Percentiles rank a stretch among this genome's conserved stretches.
Conservation (phyloP, 441 rosid species). For the Rhodomyrtus psidioides region DNA sequence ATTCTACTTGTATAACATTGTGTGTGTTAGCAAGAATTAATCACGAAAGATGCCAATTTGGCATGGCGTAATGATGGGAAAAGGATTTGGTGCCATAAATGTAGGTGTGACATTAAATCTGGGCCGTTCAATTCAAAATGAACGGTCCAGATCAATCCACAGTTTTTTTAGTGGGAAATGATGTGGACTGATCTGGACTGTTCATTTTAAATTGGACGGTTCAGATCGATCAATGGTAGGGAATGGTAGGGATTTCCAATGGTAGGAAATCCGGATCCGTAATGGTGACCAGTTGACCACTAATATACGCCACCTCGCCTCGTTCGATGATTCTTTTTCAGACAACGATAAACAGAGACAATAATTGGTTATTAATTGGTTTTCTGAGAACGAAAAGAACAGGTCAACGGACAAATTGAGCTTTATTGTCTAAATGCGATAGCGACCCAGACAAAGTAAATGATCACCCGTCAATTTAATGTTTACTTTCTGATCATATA, state of each 20-base stretch:
- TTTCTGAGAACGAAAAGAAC: neutral
- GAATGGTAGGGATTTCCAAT: no score
- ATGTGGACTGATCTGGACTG: no score
- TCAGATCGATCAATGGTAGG: no score
- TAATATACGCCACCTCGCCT: neutral
- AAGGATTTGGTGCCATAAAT: no score
- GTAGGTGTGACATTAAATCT: no score
- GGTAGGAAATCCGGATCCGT: no score
- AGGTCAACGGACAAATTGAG: neutral
- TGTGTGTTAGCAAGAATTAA: neutral
- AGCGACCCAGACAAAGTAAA: neutral
- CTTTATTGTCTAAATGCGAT: neutral
- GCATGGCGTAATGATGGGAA: neutral
- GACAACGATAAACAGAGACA: neutral
- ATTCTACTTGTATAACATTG: neutral
- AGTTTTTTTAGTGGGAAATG: no score
- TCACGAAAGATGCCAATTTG: neutral
- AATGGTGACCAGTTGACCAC: no score
- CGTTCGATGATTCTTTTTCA: neutral
- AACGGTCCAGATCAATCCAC: no score
- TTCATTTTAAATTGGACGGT: no score
- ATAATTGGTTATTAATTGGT: neutral
- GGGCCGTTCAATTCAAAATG: no score
- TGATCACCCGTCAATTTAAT: neutral
- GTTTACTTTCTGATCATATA: neutral